Evolutionary conservation across 1,284 basidiomycete species (phyloP).

Genomic region (Sanguinoderma infundibulare): DNA sequence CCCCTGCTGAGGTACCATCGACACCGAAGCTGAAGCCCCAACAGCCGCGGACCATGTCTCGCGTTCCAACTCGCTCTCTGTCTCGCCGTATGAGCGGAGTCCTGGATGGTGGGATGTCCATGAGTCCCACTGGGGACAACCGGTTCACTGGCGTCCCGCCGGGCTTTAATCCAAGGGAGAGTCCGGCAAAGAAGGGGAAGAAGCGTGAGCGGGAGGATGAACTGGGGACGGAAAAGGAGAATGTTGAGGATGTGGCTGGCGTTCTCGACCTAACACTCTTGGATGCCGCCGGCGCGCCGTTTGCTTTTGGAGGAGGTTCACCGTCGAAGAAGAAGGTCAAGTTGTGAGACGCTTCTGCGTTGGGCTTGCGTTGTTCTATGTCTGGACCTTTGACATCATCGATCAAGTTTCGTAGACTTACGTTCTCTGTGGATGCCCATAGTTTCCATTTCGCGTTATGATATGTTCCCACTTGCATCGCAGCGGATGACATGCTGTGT

Average conservation of each 20-base stretch:
- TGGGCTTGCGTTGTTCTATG: neutral
- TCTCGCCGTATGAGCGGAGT: constrained; percentile 11
- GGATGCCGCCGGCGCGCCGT: neutral
- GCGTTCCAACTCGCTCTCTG: constrained; percentile 33
- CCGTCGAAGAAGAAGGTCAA: constrained; percentile 7
- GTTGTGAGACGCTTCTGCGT: neutral
- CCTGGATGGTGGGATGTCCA: neutral
- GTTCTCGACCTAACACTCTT: neutral
- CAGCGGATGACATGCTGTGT: too few relatives aligned
- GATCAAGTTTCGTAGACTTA: neutral
- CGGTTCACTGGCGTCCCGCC: constrained; percentile 29
- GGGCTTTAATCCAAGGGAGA: constrained; percentile 15
- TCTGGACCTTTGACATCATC: neutral
- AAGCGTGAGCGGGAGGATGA: constrained; percentile 19
- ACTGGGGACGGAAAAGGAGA: neutral
- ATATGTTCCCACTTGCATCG: neutral
- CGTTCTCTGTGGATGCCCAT: neutral
- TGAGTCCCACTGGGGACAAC: constrained; percentile 20
- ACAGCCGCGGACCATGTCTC: constrained; percentile 8
- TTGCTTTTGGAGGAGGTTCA: neutral
- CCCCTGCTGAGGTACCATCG: constrained; percentile 37
- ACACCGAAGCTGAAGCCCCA: constrained; percentile 17
- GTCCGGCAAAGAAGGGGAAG: constrained; percentile 14
- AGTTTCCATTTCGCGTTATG: neutral
- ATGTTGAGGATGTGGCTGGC: neutral